phyloP scores from a whole-genome alignment of 192 early-diverging fungal genomes.

The Coemansia javaensis region DNA sequence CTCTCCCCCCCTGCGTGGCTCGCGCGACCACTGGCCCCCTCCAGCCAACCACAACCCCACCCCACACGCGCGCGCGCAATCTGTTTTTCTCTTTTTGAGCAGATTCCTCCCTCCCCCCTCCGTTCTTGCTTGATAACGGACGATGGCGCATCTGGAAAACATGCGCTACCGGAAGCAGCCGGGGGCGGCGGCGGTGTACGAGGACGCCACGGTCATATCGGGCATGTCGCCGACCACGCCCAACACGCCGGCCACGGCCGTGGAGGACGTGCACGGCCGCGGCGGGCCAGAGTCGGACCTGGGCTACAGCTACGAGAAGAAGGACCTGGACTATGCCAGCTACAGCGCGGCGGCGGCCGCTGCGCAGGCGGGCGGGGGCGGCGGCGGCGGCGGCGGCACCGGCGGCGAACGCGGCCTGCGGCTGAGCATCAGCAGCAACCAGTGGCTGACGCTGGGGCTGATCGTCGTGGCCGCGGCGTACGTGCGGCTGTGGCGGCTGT shows the following conservation, averaged over 20 bases:
- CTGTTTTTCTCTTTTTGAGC: not conserved
- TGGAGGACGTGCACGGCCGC: slow-evolving; percentile 7
- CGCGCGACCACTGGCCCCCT: too few relatives aligned
- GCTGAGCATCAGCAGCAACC: slow-evolving; percentile 34
- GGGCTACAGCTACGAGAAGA: slow-evolving; percentile 48
- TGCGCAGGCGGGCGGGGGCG: slow-evolving; percentile 11
- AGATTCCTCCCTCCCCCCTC: not conserved
- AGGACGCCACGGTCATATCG: slow-evolving; percentile 45
- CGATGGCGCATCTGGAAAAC: slow-evolving; percentile 49
- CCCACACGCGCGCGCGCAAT: too few relatives aligned
- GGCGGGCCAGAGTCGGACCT: slow-evolving; percentile 18
- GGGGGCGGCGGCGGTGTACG: slow-evolving; percentile 35
- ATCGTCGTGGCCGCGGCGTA: slow-evolving; percentile 45
- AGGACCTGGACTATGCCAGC: slow-evolving; percentile 37
- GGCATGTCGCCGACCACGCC: slow-evolving; percentile 32
- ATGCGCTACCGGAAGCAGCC: slow-evolving; percentile 54
- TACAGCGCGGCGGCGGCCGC: not conserved
- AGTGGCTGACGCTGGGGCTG: slow-evolving; percentile 44
- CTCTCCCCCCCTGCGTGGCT: too few relatives aligned
- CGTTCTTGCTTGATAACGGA: not conserved
- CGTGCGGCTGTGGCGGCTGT: slow-evolving; percentile 44
- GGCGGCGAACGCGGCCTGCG: slow-evolving; percentile 1
- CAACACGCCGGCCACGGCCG: slow-evolving; percentile 19
- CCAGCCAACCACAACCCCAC: too few relatives aligned
- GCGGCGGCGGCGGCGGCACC: too few relatives aligned